phyloP scores from a whole-genome alignment of 2,329 filamentous ascomycete species.

The Aureobasidium sp. region DNA sequence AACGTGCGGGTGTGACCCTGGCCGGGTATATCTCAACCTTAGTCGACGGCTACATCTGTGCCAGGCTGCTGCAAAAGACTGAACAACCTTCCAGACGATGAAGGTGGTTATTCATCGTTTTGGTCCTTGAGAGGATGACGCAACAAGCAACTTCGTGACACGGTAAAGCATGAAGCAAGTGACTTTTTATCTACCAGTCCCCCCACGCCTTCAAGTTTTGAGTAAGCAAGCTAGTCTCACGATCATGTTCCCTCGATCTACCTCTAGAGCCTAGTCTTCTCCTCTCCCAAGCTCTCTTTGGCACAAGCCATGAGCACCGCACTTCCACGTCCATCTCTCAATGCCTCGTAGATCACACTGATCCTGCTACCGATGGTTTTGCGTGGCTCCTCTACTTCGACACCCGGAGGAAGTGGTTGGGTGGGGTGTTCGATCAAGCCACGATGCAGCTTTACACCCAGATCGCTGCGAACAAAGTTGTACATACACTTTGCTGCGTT shows the following conservation, averaged over 20 bases:
- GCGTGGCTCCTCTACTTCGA: constrained; percentile 11
- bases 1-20: no score
- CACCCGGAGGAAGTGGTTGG: not conserved
- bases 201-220: no score
- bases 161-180: not conserved
- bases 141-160: no score
- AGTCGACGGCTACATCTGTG: no score
- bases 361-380: constrained; percentile 18
- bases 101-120: no score
- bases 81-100: no score
- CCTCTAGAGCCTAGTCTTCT: no score
- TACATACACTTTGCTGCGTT: constrained; percentile 18
- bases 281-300: not conserved
- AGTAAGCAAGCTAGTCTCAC: no score
- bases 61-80: no score
- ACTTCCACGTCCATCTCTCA: constrained; percentile 18
- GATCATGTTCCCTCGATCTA: no score
- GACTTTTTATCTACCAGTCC: not conserved
- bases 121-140: no score
- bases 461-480: constrained; percentile 17
- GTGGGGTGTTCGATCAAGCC: constrained; percentile 21
- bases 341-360: constrained; percentile 20
- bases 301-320: constrained; percentile 14
- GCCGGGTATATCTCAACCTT: no score
- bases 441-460: constrained; percentile 17